Evolutionary conservation across 768 basidiomycete species (phyloP), one percentile per base, ranked within the genome.

Genomic region (Amylocystis lapponica): DNA sequence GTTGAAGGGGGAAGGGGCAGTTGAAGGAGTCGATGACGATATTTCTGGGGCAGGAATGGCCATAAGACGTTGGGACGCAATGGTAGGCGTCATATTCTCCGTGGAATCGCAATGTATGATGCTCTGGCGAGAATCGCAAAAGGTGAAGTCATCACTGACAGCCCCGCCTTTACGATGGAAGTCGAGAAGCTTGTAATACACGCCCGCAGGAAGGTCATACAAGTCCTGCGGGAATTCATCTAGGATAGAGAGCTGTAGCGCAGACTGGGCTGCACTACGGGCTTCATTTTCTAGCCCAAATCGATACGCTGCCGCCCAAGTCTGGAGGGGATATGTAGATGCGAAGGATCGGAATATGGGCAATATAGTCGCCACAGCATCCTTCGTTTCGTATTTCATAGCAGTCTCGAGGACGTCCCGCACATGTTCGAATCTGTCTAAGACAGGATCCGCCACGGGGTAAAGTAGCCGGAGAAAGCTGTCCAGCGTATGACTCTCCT

Each of bases 401-500:
- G 35, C 35, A 0, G 49, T 41, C 14, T 27, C 32, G 7, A 43
- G 22, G 17, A 47, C 36, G 22, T 62, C 57, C 14, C 66, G 61
- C 30, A 85, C 66, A 7, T 75, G 69, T 49, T 81, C 74, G 16
- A 85, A 63, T 8, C 23, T 14, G 12, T 33, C 17, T 8, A 45
- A 19, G 4, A 26, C 22, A 1, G 45, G 39, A 12, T 36, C 39
- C 5, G 27, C 31, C 45, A 49, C 40, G n/a, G 48, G 51, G 25
- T 42, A 53, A 36, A 41, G 47, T 22, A 41, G 27, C 2, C 26
- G 33, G 26, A 53, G 27, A 26, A 53, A 39, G 26, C 27, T 25
- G 25, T 49, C 46, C n/a, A 49, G 45, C 20, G 38, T 47, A 12
- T 5, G 3, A 3, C 41, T 39, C 19, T 19, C 38, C 45, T 53